Conservation (phyloP, 2,329 filamentous ascomycete genomes). For the Pestalotiopsis fici region DNA sequence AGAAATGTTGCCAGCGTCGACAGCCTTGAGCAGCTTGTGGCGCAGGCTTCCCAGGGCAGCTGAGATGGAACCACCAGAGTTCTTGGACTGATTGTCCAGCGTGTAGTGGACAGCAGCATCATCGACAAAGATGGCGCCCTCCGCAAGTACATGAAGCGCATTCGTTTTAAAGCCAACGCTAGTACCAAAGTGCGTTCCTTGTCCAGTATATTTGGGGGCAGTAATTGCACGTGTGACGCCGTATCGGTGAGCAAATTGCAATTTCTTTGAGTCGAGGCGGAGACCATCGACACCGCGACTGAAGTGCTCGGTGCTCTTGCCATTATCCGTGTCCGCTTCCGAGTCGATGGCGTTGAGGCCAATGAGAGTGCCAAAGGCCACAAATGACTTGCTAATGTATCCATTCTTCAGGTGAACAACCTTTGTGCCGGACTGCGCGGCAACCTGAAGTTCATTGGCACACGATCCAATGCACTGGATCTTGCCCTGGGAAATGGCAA, state of each 20-base stretch:
- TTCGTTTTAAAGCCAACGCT: constrained; percentile 60
- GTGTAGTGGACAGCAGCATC: constrained; percentile 63
- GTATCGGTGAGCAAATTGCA: constrained; percentile 51
- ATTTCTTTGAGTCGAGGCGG: constrained; percentile 55
- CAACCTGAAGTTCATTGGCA: constrained; percentile 39
- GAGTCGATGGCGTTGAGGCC: constrained; percentile 65
- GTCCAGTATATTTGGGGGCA: constrained; percentile 47
- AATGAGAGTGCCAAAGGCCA: constrained; percentile 58
- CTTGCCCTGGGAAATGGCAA: constrained; percentile 53
- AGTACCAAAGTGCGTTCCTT: constrained; percentile 52
- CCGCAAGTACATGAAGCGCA: constrained; percentile 44
- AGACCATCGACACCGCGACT: constrained; percentile 61
- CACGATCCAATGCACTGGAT: constrained; percentile 61
- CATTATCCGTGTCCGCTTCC: constrained; percentile 57
- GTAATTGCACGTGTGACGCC: constrained; percentile 62
- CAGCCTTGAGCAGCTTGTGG: constrained; percentile 54
- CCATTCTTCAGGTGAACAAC: constrained; percentile 57
- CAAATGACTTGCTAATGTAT: constrained; percentile 61
- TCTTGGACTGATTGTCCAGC: constrained; percentile 48
- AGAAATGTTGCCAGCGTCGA: constrained; percentile 36
- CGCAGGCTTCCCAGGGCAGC: constrained; percentile 53
- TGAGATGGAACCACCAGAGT: constrained; percentile 49
- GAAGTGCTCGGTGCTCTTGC: constrained; percentile 46
- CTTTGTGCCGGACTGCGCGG: constrained; percentile 32
- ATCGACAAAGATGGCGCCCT: constrained; percentile 52